Evolutionary conservation across 1,284 basidiomycete genomes (phyloP).

Genomic region (Cystobasidium pallidum): DNA sequence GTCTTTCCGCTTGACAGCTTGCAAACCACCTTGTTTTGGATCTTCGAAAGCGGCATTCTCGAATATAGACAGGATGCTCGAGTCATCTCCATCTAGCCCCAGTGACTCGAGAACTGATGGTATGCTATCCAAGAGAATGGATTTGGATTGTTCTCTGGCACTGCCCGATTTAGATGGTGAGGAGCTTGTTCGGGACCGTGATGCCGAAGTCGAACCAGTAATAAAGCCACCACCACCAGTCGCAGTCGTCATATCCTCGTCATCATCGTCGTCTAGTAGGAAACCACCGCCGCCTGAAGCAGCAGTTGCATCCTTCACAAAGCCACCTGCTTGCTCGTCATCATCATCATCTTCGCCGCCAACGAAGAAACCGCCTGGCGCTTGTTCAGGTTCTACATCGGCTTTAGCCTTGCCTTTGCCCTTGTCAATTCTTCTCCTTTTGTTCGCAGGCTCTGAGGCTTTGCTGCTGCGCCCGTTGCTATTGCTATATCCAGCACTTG

Average conservation of each 20-base stretch:
- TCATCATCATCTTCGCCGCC: conserved; percentile 12
- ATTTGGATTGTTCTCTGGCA: neutral
- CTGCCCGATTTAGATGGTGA: conserved; percentile 7
- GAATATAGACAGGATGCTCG: conserved; percentile 41
- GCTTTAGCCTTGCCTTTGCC: conserved; percentile 35
- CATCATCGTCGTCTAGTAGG: conserved; percentile 30
- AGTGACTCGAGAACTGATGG: conserved; percentile 35
- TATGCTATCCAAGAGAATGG: conserved; percentile 28
- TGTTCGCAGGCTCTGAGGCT: conserved; percentile 14
- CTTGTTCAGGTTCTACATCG: conserved; percentile 4
- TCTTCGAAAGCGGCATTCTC: conserved; percentile 41
- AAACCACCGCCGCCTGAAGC: conserved; percentile 35
- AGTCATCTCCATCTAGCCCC: conserved; percentile 37
- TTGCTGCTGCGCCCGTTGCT: neutral
- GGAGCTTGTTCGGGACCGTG: neutral
- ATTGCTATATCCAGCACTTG: neutral
- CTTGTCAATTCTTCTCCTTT: conserved; percentile 10
- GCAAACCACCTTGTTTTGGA: conserved; percentile 22
- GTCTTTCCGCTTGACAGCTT: conserved; percentile 40
- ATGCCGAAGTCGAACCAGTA: neutral
- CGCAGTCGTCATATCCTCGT: conserved; percentile 23
- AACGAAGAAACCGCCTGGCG: conserved; percentile 26
- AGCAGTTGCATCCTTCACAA: conserved; percentile 15
- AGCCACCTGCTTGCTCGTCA: conserved; percentile 20
- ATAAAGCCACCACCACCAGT: conserved; percentile 1